These are phyloP conservation scores for Flaveria robusta DNA, from an alignment of 129 eudicot genomes.

Conservation along the genomic window DNA sequence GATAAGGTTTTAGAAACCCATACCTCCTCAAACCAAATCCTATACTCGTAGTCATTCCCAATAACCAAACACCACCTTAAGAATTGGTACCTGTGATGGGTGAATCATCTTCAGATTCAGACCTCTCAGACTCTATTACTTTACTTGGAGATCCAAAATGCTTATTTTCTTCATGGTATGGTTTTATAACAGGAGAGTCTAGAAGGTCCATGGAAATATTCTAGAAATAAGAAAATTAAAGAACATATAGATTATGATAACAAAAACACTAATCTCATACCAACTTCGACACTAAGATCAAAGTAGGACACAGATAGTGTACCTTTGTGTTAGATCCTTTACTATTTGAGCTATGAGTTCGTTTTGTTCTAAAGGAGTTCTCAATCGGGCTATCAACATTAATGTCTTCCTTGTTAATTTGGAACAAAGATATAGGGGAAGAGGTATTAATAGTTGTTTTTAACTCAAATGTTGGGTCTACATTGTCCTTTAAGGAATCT, in stretches of 20 bases:
- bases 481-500: constrained; percentile 33
- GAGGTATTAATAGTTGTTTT: constrained; percentile 34
- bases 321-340: constrained; percentile 35
- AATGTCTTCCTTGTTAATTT: constrained; percentile 40
- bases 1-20: neutral
- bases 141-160: constrained; percentile 47
- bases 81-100: constrained; percentile 46
- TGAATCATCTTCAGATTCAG: constrained; percentile 54
- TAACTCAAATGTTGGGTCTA: constrained; percentile 43
- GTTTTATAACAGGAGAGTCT: constrained; percentile 34
- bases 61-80: neutral
- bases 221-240: constrained; percentile 46
- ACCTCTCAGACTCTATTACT: constrained; percentile 49
- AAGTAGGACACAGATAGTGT: constrained; percentile 49
- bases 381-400: constrained; percentile 40
- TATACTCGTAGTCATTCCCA: neutral
- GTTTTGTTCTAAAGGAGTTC: constrained; percentile 32
- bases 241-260: constrained; percentile 22
- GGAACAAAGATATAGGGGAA: constrained; percentile 42
- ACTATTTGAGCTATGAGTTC: constrained; percentile 43
- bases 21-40: neutral
- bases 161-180: constrained; percentile 27
- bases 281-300: constrained; percentile 9
- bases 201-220: constrained; percentile 41
- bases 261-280: constrained; percentile 16